Base-by-base conservation (phyloP, 345 rosid species). In the Lepidium sativum region DNA sequence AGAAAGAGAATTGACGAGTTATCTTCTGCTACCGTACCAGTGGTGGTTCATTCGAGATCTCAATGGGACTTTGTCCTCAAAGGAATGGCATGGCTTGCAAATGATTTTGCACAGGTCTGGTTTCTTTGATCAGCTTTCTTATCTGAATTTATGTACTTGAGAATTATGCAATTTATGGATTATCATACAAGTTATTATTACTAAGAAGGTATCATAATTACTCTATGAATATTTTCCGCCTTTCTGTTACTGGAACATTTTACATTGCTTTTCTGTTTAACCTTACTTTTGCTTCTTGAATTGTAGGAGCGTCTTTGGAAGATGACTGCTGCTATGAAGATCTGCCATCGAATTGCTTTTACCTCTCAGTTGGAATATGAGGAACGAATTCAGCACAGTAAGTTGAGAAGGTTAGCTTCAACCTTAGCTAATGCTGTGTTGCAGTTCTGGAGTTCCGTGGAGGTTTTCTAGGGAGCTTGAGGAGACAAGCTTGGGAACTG, bases 31-130 rank as follows among this genome's bases (percentile, higher is more conserved):
- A 54, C 73, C n/a, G 49, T 69, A 18, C 77, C 82, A 14, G 60
- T 48, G 68, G 95, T 81, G 75, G 72, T 31, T 60, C 79, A 67
- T 42, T 51, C 44, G n/a, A 85, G 71, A 72, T 81, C 88, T 68
- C 95, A 88, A 33, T 94, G 99, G 99, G 95, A 83, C 63, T 90
- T 82, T 77, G 92, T 94, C 67, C 92, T 94, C n/a, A 96, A 90
- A 87, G 99, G 90, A 79, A 88, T 94, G 95, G 75, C 87, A 54
- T 94, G 99, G 99, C 70, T 94, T 79, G 99, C 99, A 72, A 90
- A 88, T 82, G 99, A 94, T 77, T 85, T 94, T 83, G 83, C 92
- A 0, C 99, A 94, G 99, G 99, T 94, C 67, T 70, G 75, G 27
- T 67, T 35, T 20, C 73, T 71, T 62, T 69, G 68, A 62, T 69